Conservation (phyloP, 164 flowering plant species). For the Vitis amurensis region DNA sequence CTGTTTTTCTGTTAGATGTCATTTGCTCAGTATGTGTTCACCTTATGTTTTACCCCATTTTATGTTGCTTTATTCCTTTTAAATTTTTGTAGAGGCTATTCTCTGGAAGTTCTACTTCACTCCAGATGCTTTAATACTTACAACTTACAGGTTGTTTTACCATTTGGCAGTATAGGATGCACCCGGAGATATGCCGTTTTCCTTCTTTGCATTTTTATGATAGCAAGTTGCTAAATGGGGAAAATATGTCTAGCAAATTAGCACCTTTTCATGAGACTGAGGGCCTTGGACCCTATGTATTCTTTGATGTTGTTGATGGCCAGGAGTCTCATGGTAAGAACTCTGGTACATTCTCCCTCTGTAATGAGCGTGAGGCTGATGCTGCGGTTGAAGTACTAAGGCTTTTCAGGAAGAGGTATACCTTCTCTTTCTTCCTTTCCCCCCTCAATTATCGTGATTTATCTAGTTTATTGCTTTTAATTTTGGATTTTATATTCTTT, state of each 20-base stretch:
- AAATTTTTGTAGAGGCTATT: too few species aligned
- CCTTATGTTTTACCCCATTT: too few species aligned
- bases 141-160: background rate
- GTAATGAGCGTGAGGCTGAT: conserved; percentile 81
- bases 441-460: background rate
- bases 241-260: conserved; percentile 45
- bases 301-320: conserved; percentile 87
- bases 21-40: too few species aligned
- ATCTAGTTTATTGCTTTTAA: background rate
- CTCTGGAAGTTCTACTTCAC: too few species aligned
- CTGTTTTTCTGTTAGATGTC: too few species aligned
- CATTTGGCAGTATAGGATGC: conserved; percentile 91
- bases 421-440: background rate
- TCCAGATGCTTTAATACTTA: background rate
- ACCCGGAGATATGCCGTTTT: conserved; percentile 90
- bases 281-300: conserved; percentile 81
- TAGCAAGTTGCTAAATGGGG: conserved; percentile 74
- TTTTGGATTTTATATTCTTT: conserved; percentile 3
- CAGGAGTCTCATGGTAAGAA: conserved; percentile 63
- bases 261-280: conserved; percentile 69
- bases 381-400: conserved; percentile 78
- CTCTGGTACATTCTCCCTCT: conserved; percentile 64
- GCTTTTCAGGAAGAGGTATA: conserved; percentile 71
- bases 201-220: conserved; percentile 95
- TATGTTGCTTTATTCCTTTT: too few species aligned